These are phyloP conservation scores for Fomitopsis schrenkii DNA, from an alignment of 1,284 basidiomycete genomes.

Conservation along the genomic window DNA sequence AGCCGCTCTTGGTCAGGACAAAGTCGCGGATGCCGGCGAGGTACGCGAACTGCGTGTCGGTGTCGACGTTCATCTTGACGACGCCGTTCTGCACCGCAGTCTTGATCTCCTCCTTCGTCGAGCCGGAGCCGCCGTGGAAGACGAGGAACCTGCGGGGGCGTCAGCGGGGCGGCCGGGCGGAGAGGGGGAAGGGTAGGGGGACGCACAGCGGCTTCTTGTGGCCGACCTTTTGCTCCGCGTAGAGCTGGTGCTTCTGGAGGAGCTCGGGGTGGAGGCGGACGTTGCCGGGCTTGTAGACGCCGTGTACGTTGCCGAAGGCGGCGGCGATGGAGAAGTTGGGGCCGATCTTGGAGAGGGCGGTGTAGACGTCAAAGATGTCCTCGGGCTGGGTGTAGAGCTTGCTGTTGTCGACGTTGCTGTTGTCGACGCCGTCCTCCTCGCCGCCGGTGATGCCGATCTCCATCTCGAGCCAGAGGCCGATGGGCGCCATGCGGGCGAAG, in stretches of 20 bases:
- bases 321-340: constrained; percentile 97
- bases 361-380: constrained; percentile 92
- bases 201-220: constrained; percentile 79
- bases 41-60: constrained; percentile 93
- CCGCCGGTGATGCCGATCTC: constrained; percentile 99
- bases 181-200: not conserved
- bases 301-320: constrained; percentile 96
- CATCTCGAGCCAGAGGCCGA: constrained; percentile 99
- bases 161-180: not conserved
- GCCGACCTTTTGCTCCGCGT: constrained; percentile 70
- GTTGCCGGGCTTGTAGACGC: constrained; percentile 94
- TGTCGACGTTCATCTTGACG: constrained; percentile 97
- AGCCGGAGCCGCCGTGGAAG: constrained; percentile 99
- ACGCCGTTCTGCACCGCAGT: constrained; percentile 92
- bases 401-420: constrained; percentile 92
- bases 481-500: constrained; percentile 92
- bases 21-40: constrained; percentile 91
- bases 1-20: constrained; percentile 78
- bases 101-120: constrained; percentile 93
- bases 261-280: constrained; percentile 91
- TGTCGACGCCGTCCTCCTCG: constrained; percentile 99
- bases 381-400: constrained; percentile 97
- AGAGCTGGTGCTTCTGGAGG: constrained; percentile 88
- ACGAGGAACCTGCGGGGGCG: constrained; percentile 77
- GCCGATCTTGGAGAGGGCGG: constrained; percentile 78